These are phyloP conservation scores for Blastobotrys petasosporus DNA, from an alignment of 1,139 yeast genomes.

Conservation along the genomic window DNA sequence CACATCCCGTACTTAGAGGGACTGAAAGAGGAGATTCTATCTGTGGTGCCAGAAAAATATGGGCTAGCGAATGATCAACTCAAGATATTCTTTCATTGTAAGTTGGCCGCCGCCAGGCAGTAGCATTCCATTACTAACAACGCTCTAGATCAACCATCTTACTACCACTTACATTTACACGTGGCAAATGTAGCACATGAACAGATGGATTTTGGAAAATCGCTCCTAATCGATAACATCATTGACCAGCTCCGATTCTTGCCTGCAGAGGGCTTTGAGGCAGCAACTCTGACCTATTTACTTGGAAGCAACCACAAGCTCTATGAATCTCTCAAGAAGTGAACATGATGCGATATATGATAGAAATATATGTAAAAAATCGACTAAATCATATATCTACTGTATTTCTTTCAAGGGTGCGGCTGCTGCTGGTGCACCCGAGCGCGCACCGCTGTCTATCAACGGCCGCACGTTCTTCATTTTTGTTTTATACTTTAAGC, in stretches of 20 bases:
- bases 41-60: slow-evolving; percentile 45
- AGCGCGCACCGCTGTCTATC: background rate
- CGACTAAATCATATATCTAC: no score
- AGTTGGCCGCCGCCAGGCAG: slow-evolving; percentile 8
- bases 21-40: slow-evolving; percentile 42
- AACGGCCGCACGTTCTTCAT: background rate
- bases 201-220: slow-evolving; percentile 79
- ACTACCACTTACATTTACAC: slow-evolving; percentile 91
- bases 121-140: slow-evolving; percentile 8
- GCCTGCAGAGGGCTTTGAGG: slow-evolving; percentile 48
- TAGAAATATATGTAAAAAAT: no score
- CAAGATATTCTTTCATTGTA: slow-evolving; percentile 66
- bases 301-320: slow-evolving; percentile 75
- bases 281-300: slow-evolving; percentile 47
- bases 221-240: slow-evolving; percentile 72
- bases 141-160: slow-evolving; percentile 69
- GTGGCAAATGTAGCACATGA: slow-evolving; percentile 71
- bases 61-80: slow-evolving; percentile 46
- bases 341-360: no score
- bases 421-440: no score
- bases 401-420: no score
- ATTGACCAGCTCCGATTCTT: slow-evolving; percentile 59
- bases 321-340: slow-evolving; percentile 40
- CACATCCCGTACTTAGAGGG: slow-evolving; percentile 54
- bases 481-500: background rate